Base-by-base conservation (phyloP, 176 grass and related monocot genomes). In the Aechmea fasciata region DNA sequence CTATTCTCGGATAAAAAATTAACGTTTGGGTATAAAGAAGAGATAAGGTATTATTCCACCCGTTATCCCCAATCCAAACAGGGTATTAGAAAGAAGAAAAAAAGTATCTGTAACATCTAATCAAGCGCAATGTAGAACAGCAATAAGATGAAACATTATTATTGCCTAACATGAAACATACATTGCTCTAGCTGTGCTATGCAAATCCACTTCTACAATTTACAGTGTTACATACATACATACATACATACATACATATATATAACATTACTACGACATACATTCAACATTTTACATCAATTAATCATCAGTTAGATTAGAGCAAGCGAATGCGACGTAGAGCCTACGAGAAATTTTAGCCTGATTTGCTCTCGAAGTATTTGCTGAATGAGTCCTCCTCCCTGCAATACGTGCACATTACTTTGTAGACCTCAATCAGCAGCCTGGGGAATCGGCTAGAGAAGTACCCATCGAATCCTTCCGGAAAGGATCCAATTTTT, bases 381-480 rank as follows among this genome's bases (percentile, higher is more conserved):
- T 99, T 93, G 20, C 81, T 73, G 72, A 99, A 87, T 25, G 80
- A 82, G 67, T 81, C 84, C 73, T 97, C 94, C 18, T 88, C 87
- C 49, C 79, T 78, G 80, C 94, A 99, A 73, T 90, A 78, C 63
- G 63, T 68, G 14, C 2, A 73, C 63, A 93, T 59, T 64, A 99
- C 77, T 63, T 90, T 83, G 77, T 93, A 99, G 19, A 93, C 94
- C 80, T 99, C 84, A 33, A 93, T 93, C 20, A 99, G 72, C 26
- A 99, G 81, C 71, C 83, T 93, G 0, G 94, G 94, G 52, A 99
- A 99, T 11, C 89, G 79, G 64, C 76, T 90, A 29, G 84, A 78
- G 50, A 99, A 99, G 65, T 93, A 93, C 26, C 50, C 33, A 82
- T 93, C 82, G 52, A 93, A 99, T 66, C 94, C 94, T 80, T 93